These are phyloP conservation scores for Entomophthora muscae DNA, from an alignment of 371 early-diverging fungal genomes.

Conservation along the genomic window DNA sequence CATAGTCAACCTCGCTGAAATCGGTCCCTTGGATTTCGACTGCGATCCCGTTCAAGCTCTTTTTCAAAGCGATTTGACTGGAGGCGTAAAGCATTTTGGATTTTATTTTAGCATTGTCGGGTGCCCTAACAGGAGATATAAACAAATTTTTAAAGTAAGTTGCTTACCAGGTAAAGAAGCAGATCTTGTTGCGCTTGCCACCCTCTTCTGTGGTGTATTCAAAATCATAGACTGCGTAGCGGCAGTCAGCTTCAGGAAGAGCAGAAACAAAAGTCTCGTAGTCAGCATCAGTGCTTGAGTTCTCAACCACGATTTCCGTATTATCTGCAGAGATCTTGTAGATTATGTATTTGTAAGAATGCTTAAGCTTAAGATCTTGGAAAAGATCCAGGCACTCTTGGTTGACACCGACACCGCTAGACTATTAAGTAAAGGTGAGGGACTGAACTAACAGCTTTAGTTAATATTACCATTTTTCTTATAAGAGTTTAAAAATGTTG, in stretches of 20 bases:
- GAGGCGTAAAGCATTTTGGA: constrained; percentile 86
- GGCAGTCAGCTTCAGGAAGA: constrained; percentile 50
- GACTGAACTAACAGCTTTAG: too few relatives aligned
- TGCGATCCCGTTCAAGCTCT: constrained; percentile 49
- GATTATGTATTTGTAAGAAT: constrained; percentile 54
- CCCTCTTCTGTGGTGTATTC: constrained; percentile 43
- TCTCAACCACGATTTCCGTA: constrained; percentile 38
- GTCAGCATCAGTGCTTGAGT: constrained; percentile 21
- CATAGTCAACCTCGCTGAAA: constrained; percentile 40
- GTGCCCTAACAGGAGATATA: constrained; percentile 45
- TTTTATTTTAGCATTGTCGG: constrained; percentile 58
- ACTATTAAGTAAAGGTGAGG: too few relatives aligned
- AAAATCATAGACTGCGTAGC: constrained; percentile 75
- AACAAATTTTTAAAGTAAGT: background rate
- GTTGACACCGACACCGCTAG: constrained; percentile 50
- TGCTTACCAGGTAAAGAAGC: constrained; percentile 40
- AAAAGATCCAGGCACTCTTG: constrained; percentile 37
- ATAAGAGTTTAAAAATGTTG: too few relatives aligned
- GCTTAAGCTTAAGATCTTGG: constrained; percentile 50
- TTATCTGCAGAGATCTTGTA: constrained; percentile 52
- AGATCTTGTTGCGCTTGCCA: constrained; percentile 51
- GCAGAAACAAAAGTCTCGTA: constrained; percentile 45
- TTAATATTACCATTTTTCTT: too few relatives aligned
- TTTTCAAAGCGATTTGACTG: constrained; percentile 66
- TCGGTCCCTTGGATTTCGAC: constrained; percentile 77